A percentile compares a stretch with the other conserved stretches of the same genome.
Evolutionary conservation across 345 rosid species (phyloP).

Genomic region (Limnanthes douglasii): DNA sequence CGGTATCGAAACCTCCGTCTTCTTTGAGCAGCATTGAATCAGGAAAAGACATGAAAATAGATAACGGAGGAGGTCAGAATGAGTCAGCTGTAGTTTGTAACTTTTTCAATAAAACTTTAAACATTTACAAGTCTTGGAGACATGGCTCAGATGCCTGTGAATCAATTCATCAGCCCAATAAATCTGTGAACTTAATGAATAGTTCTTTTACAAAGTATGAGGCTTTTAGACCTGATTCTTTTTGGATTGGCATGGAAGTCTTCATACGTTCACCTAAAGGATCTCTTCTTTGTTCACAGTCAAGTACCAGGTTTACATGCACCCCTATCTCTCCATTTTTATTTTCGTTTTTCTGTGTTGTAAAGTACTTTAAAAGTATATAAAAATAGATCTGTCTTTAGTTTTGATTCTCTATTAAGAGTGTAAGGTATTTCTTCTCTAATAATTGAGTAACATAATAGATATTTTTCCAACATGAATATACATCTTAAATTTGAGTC

Average conservation of each 20-base stretch:
- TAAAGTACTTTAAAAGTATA: too few species aligned
- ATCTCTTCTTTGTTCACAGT: conserved; percentile 24
- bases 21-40: conserved; percentile 12
- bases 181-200: conserved; percentile 10
- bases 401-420: too few species aligned
- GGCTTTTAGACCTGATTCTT: conserved; percentile 22
- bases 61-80: conserved; percentile 7
- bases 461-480: too few species aligned
- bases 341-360: not conserved
- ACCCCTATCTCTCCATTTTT: conserved; percentile 6
- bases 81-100: conserved; percentile 12
- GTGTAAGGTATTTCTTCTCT: too few species aligned
- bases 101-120: conserved; percentile 17
- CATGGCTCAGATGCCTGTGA: conserved; percentile 9
- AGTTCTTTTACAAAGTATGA: conserved; percentile 13
- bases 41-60: conserved; percentile 11
- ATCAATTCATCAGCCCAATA: conserved; percentile 13
- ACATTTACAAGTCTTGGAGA: conserved; percentile 22
- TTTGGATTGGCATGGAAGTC: conserved; percentile 48
- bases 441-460: too few species aligned
- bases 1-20: conserved; percentile 3
- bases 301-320: conserved; percentile 49
- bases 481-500: too few species aligned
- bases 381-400: too few species aligned
- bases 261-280: conserved; percentile 42